Conservation (phyloP, 75 land plant genomes). For the Ceratopteris richardii region DNA sequence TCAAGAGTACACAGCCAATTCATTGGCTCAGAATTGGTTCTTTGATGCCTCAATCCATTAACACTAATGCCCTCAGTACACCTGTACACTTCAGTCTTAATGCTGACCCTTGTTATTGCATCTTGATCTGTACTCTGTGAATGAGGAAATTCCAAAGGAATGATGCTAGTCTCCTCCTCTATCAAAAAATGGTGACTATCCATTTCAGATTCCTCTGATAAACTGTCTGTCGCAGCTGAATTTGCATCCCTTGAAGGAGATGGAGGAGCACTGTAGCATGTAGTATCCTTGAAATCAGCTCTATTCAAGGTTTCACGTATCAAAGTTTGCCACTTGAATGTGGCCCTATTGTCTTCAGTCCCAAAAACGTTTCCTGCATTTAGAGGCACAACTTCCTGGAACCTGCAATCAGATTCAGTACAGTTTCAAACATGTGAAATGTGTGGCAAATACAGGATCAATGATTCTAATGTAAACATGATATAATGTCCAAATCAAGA, state of each 20-base stretch:
- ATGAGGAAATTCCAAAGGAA: neutral
- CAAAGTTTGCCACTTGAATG: conserved; percentile 42
- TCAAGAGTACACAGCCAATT: neutral
- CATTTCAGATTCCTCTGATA: neutral
- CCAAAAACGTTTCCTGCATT: conserved; percentile 47
- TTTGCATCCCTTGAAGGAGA: neutral
- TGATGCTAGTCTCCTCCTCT: conserved; percentile 5
- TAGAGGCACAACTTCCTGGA: conserved; percentile 73
- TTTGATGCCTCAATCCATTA: neutral
- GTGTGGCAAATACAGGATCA: neutral
- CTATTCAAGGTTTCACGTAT: conserved; percentile 43
- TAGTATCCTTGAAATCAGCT: neutral
- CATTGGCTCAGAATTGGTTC: neutral
- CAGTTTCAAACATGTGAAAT: neutral
- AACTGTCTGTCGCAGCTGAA: neutral
- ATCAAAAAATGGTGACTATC: too few relatives aligned
- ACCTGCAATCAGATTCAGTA: conserved; percentile 16
- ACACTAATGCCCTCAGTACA: neutral
- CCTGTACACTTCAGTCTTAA: neutral
- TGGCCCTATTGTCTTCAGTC: conserved; percentile 25
- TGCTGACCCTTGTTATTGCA: neutral
- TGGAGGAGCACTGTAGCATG: neutral
- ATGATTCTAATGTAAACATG: neutral
- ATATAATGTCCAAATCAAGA: neutral
- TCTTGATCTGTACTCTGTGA: neutral